Percentiles rank a stretch among this genome's conserved stretches.
phyloP scores from a whole-genome alignment of 1,284 basidiomycete genomes.

The Thecaphora thlaspeos region DNA sequence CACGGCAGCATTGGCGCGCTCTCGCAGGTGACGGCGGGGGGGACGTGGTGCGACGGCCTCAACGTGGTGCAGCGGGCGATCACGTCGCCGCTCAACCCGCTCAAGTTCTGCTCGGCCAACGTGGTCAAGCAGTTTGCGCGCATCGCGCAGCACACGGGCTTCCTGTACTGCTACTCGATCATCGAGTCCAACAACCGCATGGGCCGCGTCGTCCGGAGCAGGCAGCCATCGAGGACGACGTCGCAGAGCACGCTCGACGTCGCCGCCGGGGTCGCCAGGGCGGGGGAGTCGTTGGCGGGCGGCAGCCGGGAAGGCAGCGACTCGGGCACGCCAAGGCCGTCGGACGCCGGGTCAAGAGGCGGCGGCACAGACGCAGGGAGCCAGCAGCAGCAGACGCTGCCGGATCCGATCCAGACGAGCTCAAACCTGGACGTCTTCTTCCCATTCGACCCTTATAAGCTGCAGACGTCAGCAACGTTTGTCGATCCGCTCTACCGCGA shows the following conservation, averaged over 20 bases:
- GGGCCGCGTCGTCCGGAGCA: constrained; percentile 16
- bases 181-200: constrained; percentile 71
- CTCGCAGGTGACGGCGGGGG: constrained; percentile 15
- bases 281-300: too few relatives aligned
- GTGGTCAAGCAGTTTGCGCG: constrained; percentile 94
- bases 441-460: constrained; percentile 95
- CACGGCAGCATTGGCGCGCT: constrained; percentile 30
- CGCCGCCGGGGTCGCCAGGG: constrained; percentile 4
- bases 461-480: constrained; percentile 65
- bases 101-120: constrained; percentile 71
- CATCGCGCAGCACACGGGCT: constrained; percentile 84
- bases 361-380: neutral
- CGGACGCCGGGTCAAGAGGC: neutral
- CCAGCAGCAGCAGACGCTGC: neutral
- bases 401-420: constrained; percentile 17
- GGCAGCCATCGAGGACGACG: constrained; percentile 18
- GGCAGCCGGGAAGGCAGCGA: constrained; percentile 27
- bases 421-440: constrained; percentile 84
- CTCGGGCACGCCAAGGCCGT: constrained; percentile 15
- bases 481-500: constrained; percentile 63
- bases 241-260: constrained; percentile 20
- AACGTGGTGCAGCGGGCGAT: constrained; percentile 78
- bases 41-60: constrained; percentile 77
- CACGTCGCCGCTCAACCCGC: constrained; percentile 79
- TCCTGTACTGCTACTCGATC: constrained; percentile 92